Evolutionary conservation across 2,329 filamentous ascomycete genomes (phyloP), one percentile per base, ranked within the genome.

Genomic region (Calonectria leucothoes): DNA sequence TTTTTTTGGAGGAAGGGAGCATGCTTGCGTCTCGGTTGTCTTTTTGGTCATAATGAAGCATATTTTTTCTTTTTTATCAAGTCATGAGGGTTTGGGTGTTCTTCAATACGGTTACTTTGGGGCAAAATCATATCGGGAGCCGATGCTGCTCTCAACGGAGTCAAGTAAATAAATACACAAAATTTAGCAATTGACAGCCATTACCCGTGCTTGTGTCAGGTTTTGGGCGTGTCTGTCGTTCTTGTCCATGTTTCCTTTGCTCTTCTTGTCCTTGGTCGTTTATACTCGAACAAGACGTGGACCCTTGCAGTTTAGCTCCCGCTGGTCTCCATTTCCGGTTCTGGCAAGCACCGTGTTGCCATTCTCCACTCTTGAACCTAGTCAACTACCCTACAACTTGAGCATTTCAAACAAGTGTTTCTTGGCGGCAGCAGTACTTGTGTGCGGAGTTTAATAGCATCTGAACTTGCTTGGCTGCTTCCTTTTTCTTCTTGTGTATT

Each of bases 61-160:
- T 61, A 25, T 61, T 20, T 23, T 11, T 20, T 45, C 23, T n/a
- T 45, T 45, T n/a, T 7, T 45, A n/a, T 23, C n/a, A 37, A 14
- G 37, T 4, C 55, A 42, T 61, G 55, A 37, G 39, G 25, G 25
- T 61, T 27, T 29, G 33, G 55, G 55, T 61, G 15, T 61, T 45
- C 65, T 72, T 72, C 65, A 69, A 65, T 66, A 72, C 57, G 45
- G 65, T 51, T 72, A 57, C 42, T 45, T 39, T 68, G 55, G 31
- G 70, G 70, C 51, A 65, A 70, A 69, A 67, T 55, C 25, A 25
- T 37, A 27, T 57, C 35, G 70, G 33, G n/a, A 55, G 33, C 15
- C n/a, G n/a, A n/a, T 37, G 45, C 59, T 55, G 61, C 48, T 55
- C 59, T 65, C 27, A n/a, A 42, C 49, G 63, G 52, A 61, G 63